Evolutionary conservation across 306 rosid genomes (phyloP).

Genomic region (Sechiopsis laciniata): DNA sequence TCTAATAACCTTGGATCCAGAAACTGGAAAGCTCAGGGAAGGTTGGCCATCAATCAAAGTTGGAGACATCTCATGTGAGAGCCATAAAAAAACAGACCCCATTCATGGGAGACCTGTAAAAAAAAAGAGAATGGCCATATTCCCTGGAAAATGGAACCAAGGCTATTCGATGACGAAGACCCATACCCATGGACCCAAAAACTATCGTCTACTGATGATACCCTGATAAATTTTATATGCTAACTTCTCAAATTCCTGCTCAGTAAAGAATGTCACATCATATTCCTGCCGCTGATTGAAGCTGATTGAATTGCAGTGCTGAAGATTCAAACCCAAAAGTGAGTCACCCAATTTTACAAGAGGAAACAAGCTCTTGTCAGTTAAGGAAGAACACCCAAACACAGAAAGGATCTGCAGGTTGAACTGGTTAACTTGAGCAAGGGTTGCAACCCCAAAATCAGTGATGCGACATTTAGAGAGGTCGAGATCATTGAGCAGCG

Average conservation of each 20-base stretch:
- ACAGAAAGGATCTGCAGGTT: conserved; percentile 65
- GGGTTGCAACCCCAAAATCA: conserved; percentile 58
- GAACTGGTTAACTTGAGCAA: conserved; percentile 41
- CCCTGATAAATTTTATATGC: conserved; percentile 28
- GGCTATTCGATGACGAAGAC: conserved; percentile 41
- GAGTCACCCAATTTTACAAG: conserved; percentile 52
- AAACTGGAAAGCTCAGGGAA: no score
- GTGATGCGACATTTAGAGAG: conserved; percentile 65
- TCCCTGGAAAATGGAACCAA: conserved; percentile 67
- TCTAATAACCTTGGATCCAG: conserved; percentile 18
- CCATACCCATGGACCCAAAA: conserved; percentile 70
- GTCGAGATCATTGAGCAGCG: conserved; percentile 61
- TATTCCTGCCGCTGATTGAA: no score
- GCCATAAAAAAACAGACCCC: conserved; percentile 47
- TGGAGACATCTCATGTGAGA: no score
- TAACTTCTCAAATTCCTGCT: conserved; percentile 25
- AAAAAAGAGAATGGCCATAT: conserved; percentile 43
- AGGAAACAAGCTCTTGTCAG: conserved; percentile 62
- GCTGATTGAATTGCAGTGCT: conserved; percentile 61
- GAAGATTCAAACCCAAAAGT: conserved; percentile 71
- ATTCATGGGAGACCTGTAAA: conserved; percentile 53
- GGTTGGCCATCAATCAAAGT: no score
- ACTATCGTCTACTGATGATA: conserved; percentile 39
- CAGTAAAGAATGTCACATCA: conserved; percentile 74
- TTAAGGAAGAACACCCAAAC: conserved; percentile 51